These are phyloP conservation scores for Fusarium sp. DNA, from an alignment of 2,329 filamentous ascomycete genomes.

Conservation along the genomic window DNA sequence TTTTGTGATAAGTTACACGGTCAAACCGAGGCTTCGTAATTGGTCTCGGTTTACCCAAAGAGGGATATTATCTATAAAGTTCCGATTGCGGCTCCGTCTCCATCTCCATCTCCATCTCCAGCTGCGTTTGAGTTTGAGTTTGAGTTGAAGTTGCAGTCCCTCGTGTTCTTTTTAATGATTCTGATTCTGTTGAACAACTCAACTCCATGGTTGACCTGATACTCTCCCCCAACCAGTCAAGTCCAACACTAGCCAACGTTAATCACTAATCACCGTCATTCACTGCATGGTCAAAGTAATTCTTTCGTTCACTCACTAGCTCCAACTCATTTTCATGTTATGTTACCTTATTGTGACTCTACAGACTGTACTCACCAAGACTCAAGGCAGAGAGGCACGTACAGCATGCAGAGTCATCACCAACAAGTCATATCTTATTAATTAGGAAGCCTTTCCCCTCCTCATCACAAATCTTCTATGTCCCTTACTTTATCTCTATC, in stretches of 20 bases:
- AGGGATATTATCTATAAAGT: constrained; percentile 24
- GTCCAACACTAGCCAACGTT: too few species aligned
- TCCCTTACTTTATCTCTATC: neutral
- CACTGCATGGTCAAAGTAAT: constrained; percentile 28
- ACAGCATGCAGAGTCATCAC: neutral
- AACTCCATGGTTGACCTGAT: neutral
- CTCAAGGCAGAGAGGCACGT: neutral
- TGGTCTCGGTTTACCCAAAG: constrained; percentile 34
- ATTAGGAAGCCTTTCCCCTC: constrained; percentile 10
- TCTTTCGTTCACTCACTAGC: constrained; percentile 34
- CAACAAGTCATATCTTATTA: constrained; percentile 5
- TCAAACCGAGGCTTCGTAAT: constrained; percentile 25
- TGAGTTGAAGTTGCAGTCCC: neutral
- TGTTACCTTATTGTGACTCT: constrained; percentile 5
- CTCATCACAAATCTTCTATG: constrained; percentile 3
- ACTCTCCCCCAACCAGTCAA: neutral
- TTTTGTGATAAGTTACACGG: constrained; percentile 21
- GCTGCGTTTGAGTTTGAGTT: constrained; percentile 3
- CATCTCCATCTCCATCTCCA: neutral
- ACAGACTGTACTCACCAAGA: neutral
- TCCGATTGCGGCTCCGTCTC: constrained; percentile 29
- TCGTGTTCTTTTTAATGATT: constrained; percentile 9
- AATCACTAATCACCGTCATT: constrained; percentile 16
- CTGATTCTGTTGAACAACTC: constrained; percentile 8
- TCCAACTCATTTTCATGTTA: constrained; percentile 24